phyloP scores from a whole-genome alignment of 345 rosid genomes.

The Pistacia integerrima region DNA sequence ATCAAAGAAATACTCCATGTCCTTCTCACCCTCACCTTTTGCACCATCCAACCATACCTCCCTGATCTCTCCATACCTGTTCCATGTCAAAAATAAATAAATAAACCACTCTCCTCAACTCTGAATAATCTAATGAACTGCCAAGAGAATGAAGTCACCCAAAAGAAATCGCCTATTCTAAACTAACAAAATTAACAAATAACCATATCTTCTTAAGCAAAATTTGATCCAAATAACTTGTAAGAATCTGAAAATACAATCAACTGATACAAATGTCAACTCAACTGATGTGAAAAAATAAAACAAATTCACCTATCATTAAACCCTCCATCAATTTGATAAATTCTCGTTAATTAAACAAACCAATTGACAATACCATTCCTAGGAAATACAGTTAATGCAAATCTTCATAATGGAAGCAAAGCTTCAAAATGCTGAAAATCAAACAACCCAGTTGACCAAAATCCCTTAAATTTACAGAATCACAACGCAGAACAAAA shows the following conservation, averaged over 20 bases:
- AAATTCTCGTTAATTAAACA: not conserved
- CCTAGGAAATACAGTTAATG: not conserved
- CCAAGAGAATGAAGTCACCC: not conserved
- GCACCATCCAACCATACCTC: constrained; percentile 90
- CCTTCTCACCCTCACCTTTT: constrained; percentile 72
- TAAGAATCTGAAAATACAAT: not conserved
- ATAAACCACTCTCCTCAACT: not conserved
- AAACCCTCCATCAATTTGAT: not conserved
- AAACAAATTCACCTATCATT: not conserved
- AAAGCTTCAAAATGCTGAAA: not conserved
- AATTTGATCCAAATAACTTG: not conserved
- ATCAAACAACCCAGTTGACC: not conserved
- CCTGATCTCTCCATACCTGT: constrained; percentile 82
- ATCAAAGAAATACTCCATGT: constrained; percentile 77
- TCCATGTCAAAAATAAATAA: not conserved
- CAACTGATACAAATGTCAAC: not conserved
- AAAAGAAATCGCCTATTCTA: not conserved
- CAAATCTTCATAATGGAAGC: not conserved
- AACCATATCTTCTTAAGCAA: not conserved
- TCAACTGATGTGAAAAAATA: too few species aligned
- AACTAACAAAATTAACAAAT: not conserved
- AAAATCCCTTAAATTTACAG: not conserved
- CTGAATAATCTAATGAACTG: not conserved
- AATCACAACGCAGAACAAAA: not conserved
- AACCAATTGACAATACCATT: not conserved